Conservation (phyloP, 2,329 filamentous ascomycete genomes). For the Purpureocillium takamizusanense region DNA sequence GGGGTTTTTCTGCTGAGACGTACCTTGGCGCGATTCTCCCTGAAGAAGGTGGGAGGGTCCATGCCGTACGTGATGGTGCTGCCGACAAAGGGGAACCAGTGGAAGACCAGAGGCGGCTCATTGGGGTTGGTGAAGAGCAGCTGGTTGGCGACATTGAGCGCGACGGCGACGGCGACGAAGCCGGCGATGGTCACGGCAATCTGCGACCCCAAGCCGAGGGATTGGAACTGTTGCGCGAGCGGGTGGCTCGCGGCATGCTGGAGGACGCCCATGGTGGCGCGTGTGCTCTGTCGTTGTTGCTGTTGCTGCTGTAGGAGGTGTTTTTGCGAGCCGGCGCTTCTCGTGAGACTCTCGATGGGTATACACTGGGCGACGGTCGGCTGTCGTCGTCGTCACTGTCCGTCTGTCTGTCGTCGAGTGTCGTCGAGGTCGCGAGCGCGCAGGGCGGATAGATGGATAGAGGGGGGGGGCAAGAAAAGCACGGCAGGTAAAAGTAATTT, state of each 20-base stretch:
- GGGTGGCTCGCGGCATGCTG: conserved; percentile 40
- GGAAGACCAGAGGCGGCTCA: conserved; percentile 73
- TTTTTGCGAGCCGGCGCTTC: neutral
- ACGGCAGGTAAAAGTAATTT: conserved; percentile 1
- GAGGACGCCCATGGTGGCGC: conserved; percentile 43
- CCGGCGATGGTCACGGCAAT: conserved; percentile 31
- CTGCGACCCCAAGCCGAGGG: conserved; percentile 39
- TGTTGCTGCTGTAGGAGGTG: no score
- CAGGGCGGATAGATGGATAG: no score
- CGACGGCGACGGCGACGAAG: conserved; percentile 46
- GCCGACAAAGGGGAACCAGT: conserved; percentile 75
- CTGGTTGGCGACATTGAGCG: conserved; percentile 74
- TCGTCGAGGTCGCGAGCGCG: neutral
- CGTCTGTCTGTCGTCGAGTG: neutral
- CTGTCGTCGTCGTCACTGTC: no score
- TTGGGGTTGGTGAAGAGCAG: conserved; percentile 73
- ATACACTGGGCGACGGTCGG: no score
- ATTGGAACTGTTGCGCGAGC: conserved; percentile 38
- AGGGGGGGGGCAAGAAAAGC: no score
- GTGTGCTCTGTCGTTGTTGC: neutral
- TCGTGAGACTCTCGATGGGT: no score
- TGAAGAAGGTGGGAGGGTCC: conserved; percentile 84
- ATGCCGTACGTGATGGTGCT: conserved; percentile 93
- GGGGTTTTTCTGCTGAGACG: conserved; percentile 9
- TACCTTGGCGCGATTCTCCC: conserved; percentile 66